Conservation (phyloP, 2,329 filamentous ascomycete species). For the Colletotrichum musae region DNA sequence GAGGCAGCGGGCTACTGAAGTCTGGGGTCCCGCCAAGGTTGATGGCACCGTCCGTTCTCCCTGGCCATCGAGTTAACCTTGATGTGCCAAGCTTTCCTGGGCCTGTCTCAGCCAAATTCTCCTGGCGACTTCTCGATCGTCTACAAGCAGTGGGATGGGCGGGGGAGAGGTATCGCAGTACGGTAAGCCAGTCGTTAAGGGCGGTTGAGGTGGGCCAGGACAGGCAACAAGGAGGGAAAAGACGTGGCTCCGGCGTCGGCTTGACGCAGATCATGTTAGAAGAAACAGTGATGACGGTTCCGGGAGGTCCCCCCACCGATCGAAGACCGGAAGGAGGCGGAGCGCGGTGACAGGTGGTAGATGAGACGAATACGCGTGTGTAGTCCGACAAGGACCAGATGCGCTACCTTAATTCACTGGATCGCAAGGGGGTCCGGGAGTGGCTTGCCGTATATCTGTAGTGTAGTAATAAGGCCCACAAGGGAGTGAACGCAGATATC, state of each 20-base stretch:
- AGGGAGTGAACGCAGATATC: slow-evolving; percentile 14
- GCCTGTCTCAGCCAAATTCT: slow-evolving; percentile 35
- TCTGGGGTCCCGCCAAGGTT: slow-evolving; percentile 31
- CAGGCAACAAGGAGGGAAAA: slow-evolving; percentile 8
- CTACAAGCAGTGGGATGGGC: slow-evolving; percentile 14
- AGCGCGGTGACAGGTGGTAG: slow-evolving; percentile 42
- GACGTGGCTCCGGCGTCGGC: slow-evolving; percentile 30
- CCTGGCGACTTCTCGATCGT: slow-evolving; percentile 34
- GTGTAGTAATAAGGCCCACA: slow-evolving; percentile 16
- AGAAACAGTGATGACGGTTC: slow-evolving; percentile 42
- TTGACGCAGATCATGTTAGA: slow-evolving; percentile 43
- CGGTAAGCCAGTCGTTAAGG: neutral
- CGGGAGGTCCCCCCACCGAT: slow-evolving; percentile 43
- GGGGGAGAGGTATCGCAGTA: neutral
- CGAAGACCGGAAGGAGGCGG: slow-evolving; percentile 46
- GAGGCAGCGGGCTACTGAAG: slow-evolving; percentile 10
- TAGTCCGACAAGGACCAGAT: slow-evolving; percentile 28
- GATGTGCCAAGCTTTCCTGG: slow-evolving; percentile 36
- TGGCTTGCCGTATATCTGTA: slow-evolving; percentile 5
- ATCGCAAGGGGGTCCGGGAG: slow-evolving; percentile 27
- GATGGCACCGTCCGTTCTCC: slow-evolving; percentile 22
- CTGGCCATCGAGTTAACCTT: slow-evolving; percentile 27
- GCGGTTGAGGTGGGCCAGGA: neutral
- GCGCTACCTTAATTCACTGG: slow-evolving; percentile 38
- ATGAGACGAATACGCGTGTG: slow-evolving; percentile 45